Evolutionary conservation across 257 asterid species (phyloP), one percentile per base, ranked within the genome.

Genomic region (Voacanga thouarsii): DNA sequence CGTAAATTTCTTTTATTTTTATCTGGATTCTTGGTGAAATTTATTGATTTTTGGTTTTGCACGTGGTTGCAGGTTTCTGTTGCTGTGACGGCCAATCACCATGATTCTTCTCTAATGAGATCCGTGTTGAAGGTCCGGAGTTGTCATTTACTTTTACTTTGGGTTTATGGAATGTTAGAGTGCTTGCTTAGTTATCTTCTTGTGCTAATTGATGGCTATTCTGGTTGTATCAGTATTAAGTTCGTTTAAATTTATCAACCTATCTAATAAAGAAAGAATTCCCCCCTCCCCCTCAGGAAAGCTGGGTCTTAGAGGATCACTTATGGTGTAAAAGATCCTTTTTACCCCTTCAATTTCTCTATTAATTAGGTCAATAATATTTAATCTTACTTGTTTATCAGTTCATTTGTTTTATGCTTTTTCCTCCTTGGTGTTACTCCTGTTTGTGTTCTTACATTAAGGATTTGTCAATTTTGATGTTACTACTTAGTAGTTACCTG

Each of bases 71-170:
- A 78, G 82, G 67, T 59, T 26, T 71, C 73, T 69, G 43, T 60
- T 71, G 77, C 66, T 3, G 73, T 71, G 49, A 30, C 67, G 53
- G 67, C 82, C 30, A 47, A 56, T 60, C 44, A 24, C 12, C 33
- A 53, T 21, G 82, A 78, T 16, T 26, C 77, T 49, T 60, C 59
- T 71, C 24, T 12, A 19, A 50, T 73, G 77, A 71, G 76, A 47
- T 78, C 82, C n/a, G 30, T 60, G 23, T 47, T 78, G 24, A 78
- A 78, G 82, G 82, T 78, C 45, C n/a, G 2, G 5, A 1, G 7
- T 21, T 77, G 50, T 37, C 53, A 1, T 15, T 51, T 39, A 11
- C 14, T 15, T 26, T 9, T 44, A 69, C 50, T 43, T 56, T 39
- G 26, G 12, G 24, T 53, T 39, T 53, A 44, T 24, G 41, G 14